Base-by-base conservation (phyloP, 768 basidiomycete genomes). In the Phlebiopsis flavidoalba region DNA sequence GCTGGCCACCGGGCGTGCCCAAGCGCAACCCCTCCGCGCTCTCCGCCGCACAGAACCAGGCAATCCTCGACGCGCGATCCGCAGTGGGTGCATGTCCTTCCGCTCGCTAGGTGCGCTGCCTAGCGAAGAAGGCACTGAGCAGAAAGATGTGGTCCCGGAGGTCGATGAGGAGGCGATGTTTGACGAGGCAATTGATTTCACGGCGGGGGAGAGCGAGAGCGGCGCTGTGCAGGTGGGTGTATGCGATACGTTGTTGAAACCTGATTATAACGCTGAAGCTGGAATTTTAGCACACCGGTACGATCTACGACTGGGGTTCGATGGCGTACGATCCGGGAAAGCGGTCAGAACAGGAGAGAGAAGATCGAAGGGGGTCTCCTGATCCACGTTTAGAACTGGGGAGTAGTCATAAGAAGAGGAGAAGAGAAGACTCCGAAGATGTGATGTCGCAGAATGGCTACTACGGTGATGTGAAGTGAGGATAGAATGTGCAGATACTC, bases 1-100 rank as follows among this genome's bases (percentile, higher is more conserved):
- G 87, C 46, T 89, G 87, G 87, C 87, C 87, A 10, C 61, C 76
- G 22, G 73, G 73, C 33, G 77, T 89, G 22, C 86, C 86, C 7
- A 70, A 74, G 22, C 80, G 81, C 64, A 89, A 88, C 64, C 87
- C 87, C 6, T 88, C 86, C 31, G 72, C 78, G 10, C 69, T 88
- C 57, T 83, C 83, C 63, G 72, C 72, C 21, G 68, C 68, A 51
- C 85, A 87, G 65, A 87, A 87, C 69, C 81, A 78, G 66, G 66
- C 69, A 11, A 66, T 88, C 17, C 71, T 85, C 37, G 79, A 84
- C 22, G 75, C 77, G 52, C 69, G n/a, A n/a, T 86, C 47, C 72
- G 77, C 50, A 76, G 67, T 51, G 83, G 85, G 12, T 71, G 72
- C 5, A 71, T 87, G 68, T 72, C 68, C 46, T 87, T 87, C 52